Conservation (phyloP, 2,329 filamentous ascomycete species). For the Karstenula rhodostoma region DNA sequence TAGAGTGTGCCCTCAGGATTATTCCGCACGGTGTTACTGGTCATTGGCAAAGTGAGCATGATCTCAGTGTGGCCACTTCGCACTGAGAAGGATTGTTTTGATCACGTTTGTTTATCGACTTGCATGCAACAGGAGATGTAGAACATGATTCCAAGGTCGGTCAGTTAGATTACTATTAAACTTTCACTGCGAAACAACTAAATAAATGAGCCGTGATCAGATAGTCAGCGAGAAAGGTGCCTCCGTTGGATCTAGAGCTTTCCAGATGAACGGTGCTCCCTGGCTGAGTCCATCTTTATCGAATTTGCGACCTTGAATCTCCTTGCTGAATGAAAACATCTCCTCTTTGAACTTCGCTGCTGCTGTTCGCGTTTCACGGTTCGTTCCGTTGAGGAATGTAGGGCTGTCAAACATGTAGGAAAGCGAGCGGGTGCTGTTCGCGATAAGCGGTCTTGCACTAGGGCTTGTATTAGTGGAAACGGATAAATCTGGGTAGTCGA, state of each 20-base stretch:
- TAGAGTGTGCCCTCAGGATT: neutral
- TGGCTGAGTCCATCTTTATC: slow-evolving; percentile 52
- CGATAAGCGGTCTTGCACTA: slow-evolving; percentile 47
- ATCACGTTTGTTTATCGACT: too few relatives aligned
- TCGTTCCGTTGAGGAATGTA: slow-evolving; percentile 46
- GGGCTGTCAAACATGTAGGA: slow-evolving; percentile 54
- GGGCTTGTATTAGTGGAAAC: neutral
- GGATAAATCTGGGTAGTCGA: slow-evolving; percentile 41
- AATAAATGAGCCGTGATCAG: neutral
- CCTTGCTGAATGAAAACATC: slow-evolving; percentile 52
- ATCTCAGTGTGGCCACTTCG: too few relatives aligned
- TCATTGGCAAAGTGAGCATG: neutral
- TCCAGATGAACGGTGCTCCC: slow-evolving; percentile 14
- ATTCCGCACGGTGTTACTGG: neutral
- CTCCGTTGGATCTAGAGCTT: slow-evolving; percentile 7
- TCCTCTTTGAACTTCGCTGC: slow-evolving; percentile 45
- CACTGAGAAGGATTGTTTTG: too few relatives aligned
- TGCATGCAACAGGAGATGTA: too few relatives aligned
- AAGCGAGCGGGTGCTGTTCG: slow-evolving; percentile 48
- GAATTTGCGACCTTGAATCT: slow-evolving; percentile 52
- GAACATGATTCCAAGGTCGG: too few relatives aligned
- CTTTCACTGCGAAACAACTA: neutral
- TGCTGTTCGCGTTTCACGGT: slow-evolving; percentile 41
- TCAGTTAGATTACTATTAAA: neutral
- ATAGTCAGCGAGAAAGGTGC: slow-evolving; percentile 12